Conservation (phyloP, 495 filamentous ascomycete genomes). For the Pyrenula massariospora region DNA sequence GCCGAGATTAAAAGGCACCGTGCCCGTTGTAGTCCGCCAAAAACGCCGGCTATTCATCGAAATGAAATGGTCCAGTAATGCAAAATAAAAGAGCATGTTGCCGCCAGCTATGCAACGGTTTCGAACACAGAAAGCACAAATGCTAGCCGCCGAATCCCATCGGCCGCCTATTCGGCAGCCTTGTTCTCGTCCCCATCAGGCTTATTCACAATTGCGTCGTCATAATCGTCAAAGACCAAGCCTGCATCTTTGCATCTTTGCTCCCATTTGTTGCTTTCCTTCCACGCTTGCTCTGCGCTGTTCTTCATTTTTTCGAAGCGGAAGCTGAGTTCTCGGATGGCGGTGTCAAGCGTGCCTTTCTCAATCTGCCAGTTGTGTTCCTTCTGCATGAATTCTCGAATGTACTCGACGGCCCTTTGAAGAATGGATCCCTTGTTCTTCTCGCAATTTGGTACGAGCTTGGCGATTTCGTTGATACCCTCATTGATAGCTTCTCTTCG, state of each 20-base stretch:
- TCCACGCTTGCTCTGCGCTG: slow-evolving; percentile 59
- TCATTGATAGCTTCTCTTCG: slow-evolving; percentile 98
- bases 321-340: slow-evolving; percentile 76
- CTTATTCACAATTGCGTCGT: slow-evolving; percentile 16
- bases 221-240: slow-evolving; percentile 41
- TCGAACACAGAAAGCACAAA: neutral
- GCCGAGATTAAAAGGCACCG: neutral
- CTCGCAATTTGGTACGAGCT: slow-evolving; percentile 94
- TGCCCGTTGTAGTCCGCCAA: neutral
- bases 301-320: slow-evolving; percentile 85
- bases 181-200: neutral
- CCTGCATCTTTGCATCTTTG: slow-evolving; percentile 67
- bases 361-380: slow-evolving; percentile 90
- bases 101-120: neutral
- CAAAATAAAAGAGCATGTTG: neutral
- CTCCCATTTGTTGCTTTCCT: slow-evolving; percentile 78
- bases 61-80: neutral
- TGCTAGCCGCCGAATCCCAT: neutral
- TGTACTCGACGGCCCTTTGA: slow-evolving; percentile 87
- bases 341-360: slow-evolving; percentile 89
- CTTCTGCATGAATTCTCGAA: slow-evolving; percentile 87
- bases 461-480: slow-evolving; percentile 95
- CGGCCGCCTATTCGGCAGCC: neutral
- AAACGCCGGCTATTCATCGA: neutral
- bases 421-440: slow-evolving; percentile 98